phyloP scores from a whole-genome alignment of 2,329 filamentous ascomycete species.

The Trichophyton equinum region DNA sequence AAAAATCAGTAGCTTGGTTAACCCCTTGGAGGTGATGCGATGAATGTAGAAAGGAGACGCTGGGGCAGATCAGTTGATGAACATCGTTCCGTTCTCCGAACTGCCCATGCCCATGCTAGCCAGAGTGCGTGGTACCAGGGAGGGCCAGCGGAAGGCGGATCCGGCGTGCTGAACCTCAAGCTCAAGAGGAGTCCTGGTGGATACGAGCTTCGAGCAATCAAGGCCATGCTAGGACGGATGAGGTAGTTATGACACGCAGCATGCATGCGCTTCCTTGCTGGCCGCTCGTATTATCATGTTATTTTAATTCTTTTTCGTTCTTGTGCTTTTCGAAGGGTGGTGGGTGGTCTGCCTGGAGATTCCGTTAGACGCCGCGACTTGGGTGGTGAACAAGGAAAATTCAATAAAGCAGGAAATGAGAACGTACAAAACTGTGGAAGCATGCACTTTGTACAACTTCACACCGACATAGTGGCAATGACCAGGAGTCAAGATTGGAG shows the following conservation, averaged over 20 bases:
- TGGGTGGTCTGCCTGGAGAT: neutral
- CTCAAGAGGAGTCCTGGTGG: neutral
- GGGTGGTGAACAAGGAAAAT: neutral
- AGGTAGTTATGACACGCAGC: slow-evolving; percentile 3
- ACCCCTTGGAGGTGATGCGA: neutral
- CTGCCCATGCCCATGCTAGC: neutral
- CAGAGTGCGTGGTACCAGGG: slow-evolving; percentile 1
- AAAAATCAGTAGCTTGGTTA: no score
- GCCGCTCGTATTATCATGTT: neutral
- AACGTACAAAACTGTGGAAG: slow-evolving; percentile 1
- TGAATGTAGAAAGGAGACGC: neutral
- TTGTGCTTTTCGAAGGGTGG: no score
- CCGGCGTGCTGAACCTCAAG: slow-evolving; percentile 1
- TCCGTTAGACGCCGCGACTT: neutral
- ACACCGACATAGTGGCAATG: slow-evolving; percentile 5
- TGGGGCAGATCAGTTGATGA: neutral
- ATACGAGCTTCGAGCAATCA: slow-evolving; percentile 4
- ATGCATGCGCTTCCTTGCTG: neutral
- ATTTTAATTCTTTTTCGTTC: no score
- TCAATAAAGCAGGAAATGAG: slow-evolving; percentile 1
- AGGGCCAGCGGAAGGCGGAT: slow-evolving; percentile 5
- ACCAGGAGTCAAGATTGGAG: neutral
- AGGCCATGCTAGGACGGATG: slow-evolving; percentile 2
- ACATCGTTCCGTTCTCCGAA: neutral
- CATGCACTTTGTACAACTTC: slow-evolving; percentile 1